Base-by-base conservation (phyloP, 805 yeast species). In the Suhomyces kilbournensis region DNA sequence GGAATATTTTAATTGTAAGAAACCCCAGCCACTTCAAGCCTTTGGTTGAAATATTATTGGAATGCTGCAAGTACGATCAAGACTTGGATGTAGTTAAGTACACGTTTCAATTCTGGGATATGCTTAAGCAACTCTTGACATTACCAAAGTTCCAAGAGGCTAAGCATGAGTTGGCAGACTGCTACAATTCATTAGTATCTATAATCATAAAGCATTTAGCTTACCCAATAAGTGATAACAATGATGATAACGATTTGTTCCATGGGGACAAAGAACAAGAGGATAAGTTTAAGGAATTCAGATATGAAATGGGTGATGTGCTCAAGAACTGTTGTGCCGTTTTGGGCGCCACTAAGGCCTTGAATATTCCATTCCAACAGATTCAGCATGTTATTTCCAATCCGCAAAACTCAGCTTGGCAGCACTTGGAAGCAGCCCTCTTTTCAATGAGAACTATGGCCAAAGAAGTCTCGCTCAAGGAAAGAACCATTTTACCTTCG, bases 241-340 rank as follows among this genome's bases (percentile, higher is more conserved):
- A 14, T 34, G 62, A 60, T 32, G 62, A 59, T 15, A 46, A 51
- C 25, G 78, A 75, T 48, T 64, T 84, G 17, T 93, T 93, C 61
- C 77, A 78, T 23, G 77, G 76, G 25, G 90, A 88, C 62, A 78
- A 75, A 58, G 97, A 90, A 65, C 87, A 82, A 51, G 96, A 91
- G 64, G 99, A 96, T 64, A 89, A 90, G 68, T 94, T 94, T 67
- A 85, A 89, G 62, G 96, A 90, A 53, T 94, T 93, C 70, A 80
- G 99, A 63, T 94, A 94, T 69, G 97, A 90, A 52, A 89, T 94
- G 88, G 98, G 98, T 38, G 98, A 94, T 67, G 97, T 93, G n/a
- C 73, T 94, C 55, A 96, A 96, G 65, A 96, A 91, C 65, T 91
- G 98, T 73, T 89, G 97, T 60, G 88, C 89, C 1, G 93, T 94